Evolutionary conservation across 1,284 basidiomycete genomes (phyloP), one percentile per base, ranked within the genome.

Genomic region (Ganoderma meredithae): DNA sequence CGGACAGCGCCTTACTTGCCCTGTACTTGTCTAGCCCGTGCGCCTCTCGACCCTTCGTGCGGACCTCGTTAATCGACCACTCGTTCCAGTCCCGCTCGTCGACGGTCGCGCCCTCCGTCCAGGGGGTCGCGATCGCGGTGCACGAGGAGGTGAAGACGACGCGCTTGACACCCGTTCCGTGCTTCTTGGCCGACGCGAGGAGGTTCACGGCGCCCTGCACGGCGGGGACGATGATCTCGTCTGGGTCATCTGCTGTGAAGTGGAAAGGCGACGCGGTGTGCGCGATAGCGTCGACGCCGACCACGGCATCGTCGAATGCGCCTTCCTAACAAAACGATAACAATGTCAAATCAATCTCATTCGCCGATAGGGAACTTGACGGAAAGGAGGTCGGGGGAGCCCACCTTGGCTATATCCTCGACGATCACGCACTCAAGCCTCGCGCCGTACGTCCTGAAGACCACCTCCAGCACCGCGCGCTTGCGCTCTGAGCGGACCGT

Each of bases 1-100:
- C 93, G 1, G 93, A 92, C 1, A 95, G 80, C 5, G 86, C 88
- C 82, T 95, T 95, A 31, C 85, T 86, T 17, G 85, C 86, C 55
- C 82, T 78, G 75, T 91, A 93, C 74, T 86, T 88, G 55, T 80
- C 76, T 8, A 76, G 66, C 1, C 73, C 71, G 1, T 79, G 61
- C 0, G 88, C 85, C 17, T 83, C 82, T 22, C 76, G 76, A 15
- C 90, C 89, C 63, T 86, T 82, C 69, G 85, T 79, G 73, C 86
- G 83, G n/a, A 90, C 82, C 59, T 85, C 80, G 27, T 83, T 76
- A n/a, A 86, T 78, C 3, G 86, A 83, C 49, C 83, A 80, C 9
- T 86, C 77, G 80, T 95, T 93, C 93, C 93, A 95, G 76, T 92
- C 85, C 0, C 74, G 69, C 69, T 88, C 86, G 44, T 77, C 81